Evolutionary conservation across 768 basidiomycete species (phyloP), one percentile per base, ranked within the genome.

Genomic region (Leccinum truebloodii): DNA sequence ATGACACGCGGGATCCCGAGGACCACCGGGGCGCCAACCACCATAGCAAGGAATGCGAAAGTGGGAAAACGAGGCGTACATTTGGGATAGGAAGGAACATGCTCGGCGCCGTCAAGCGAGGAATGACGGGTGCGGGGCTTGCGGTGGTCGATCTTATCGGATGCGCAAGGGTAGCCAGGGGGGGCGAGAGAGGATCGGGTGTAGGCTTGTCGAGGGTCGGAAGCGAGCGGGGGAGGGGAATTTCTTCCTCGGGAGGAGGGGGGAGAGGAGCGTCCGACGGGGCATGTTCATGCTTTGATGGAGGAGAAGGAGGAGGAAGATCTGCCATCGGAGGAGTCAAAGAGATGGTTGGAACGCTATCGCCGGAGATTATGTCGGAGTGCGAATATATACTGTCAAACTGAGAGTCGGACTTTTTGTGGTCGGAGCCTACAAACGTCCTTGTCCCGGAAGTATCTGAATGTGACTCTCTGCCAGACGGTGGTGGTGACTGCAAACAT

Each of bases 31-130:
- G 67, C 35, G 62, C 69, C 65, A 89, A 73, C 85, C 83, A 88
- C 85, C 85, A 89, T 12, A 81, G 79, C 50, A 89, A 77, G 60
- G 79, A 74, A 73, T 77, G 77, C 51, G 80, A 82, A 63, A 83
- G 75, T 54, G 76, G 76, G 58, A 54, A 70, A 73, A 65, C 32
- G 65, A 67, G 76, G 84, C 89, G 85, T 82, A 94, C 92, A 78
- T 92, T 92, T 54, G 92, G 92, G 48, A 93, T 89, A n/a, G 92
- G 92, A 52, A 93, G 76, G 71, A 94, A 94, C 87, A 93, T 88
- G 35, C 86, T 88, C 35, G 91, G 86, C 30, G 84, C 73, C 37
- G 87, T 79, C 39, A 93, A 83, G 39, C 84, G 85, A 2, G 90
- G 89, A 28, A 90, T 77, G 22, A 90, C 68, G 52, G 71, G 70